A percentile compares a stretch with the other conserved stretches of the same genome.
phyloP scores from a whole-genome alignment of 257 asterid species.

The Galeopsis tetrahit region DNA sequence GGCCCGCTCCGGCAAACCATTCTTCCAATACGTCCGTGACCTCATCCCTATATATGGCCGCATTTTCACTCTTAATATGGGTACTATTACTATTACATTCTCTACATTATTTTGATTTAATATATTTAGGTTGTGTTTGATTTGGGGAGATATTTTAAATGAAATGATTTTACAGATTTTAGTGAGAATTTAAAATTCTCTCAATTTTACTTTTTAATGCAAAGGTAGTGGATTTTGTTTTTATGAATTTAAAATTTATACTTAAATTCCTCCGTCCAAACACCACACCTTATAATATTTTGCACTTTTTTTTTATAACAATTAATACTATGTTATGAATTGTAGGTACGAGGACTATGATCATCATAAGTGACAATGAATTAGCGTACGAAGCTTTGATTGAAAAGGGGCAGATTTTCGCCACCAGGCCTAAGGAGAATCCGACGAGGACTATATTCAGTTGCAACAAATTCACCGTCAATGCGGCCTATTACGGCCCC shows the following conservation, averaged over 20 bases:
- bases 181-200: no score
- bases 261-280: no score
- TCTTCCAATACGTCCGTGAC: constrained; percentile 71
- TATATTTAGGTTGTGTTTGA: constrained; percentile 41
- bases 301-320: no score
- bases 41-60: constrained; percentile 74
- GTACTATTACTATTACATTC: constrained; percentile 71
- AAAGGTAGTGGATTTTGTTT: no score
- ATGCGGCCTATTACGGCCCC: constrained; percentile 78
- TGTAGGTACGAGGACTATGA: constrained; percentile 72
- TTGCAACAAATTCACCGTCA: constrained; percentile 83
- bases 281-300: no score
- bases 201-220: no score
- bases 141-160: no score
- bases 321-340: no score
- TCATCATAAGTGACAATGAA: constrained; percentile 59
- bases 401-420: constrained; percentile 74
- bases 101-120: constrained; percentile 64
- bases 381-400: constrained; percentile 74
- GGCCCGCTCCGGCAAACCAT: constrained; percentile 78
- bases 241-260: no score
- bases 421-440: constrained; percentile 76
- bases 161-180: no score
- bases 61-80: constrained; percentile 80
- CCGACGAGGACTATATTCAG: constrained; percentile 85